Percentiles rank a stretch among this genome's conserved stretches.
Conservation (phyloP, 2,329 filamentous ascomycete species). For the Talaromyces sp. region DNA sequence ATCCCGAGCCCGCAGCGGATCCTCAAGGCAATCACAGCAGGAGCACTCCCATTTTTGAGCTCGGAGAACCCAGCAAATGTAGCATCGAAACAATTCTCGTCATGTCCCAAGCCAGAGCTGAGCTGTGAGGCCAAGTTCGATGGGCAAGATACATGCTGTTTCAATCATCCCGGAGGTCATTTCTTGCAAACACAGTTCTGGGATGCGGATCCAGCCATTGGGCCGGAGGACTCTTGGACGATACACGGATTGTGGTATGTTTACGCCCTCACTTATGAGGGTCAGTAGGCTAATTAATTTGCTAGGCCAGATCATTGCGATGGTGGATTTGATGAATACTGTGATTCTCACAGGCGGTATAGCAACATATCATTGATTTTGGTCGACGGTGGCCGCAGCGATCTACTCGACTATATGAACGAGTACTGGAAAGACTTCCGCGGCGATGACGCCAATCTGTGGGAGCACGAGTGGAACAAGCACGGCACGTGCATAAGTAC, state of each 20-base stretch:
- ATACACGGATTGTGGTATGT: slow-evolving; percentile 66
- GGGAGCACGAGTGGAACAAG: slow-evolving; percentile 74
- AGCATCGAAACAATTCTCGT: slow-evolving; percentile 20
- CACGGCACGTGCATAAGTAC: slow-evolving; percentile 75
- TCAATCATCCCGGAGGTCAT: slow-evolving; percentile 69
- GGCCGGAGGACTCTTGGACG: slow-evolving; percentile 70
- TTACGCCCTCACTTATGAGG: neutral
- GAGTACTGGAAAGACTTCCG: slow-evolving; percentile 70
- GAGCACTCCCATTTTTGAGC: slow-evolving; percentile 32
- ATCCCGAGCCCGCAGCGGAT: slow-evolving; percentile 39
- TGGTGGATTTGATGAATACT: slow-evolving; percentile 66
- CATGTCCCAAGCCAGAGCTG: slow-evolving; percentile 43
- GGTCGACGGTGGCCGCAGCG: slow-evolving; percentile 52
- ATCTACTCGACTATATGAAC: slow-evolving; percentile 65
- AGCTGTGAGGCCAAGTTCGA: slow-evolving; percentile 65
- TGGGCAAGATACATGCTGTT: slow-evolving; percentile 68
- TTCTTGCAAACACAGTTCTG: slow-evolving; percentile 76
- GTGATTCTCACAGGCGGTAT: slow-evolving; percentile 62
- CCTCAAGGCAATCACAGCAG: slow-evolving; percentile 32
- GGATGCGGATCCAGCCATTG: slow-evolving; percentile 65
- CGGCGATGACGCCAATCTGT: slow-evolving; percentile 64
- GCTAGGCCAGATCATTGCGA: slow-evolving; percentile 65
- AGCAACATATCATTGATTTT: slow-evolving; percentile 66
- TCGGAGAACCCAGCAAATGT: slow-evolving; percentile 17
- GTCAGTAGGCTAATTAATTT: neutral